A percentile compares a stretch with the other conserved stretches of the same genome.
Conservation (phyloP, 805 yeast genomes). For the Candida oleophila region DNA sequence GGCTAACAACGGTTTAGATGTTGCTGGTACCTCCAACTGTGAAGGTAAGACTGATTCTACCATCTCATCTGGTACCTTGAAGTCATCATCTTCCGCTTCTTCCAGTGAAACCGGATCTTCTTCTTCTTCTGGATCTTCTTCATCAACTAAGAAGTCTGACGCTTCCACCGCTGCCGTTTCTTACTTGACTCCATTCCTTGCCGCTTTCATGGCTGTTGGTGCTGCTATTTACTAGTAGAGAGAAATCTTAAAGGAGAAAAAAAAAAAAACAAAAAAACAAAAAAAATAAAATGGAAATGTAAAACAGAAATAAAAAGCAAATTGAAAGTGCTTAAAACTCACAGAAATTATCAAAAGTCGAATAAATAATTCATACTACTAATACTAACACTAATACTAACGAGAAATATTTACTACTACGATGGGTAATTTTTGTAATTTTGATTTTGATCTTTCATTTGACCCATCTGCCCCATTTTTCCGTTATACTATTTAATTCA, state of each 20-base stretch:
- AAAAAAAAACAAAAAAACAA: no score
- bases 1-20: conserved; percentile 73
- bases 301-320: neutral
- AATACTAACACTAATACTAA: neutral
- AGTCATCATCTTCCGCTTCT: conserved; percentile 29
- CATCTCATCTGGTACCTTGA: conserved; percentile 43
- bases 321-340: no score
- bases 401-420: neutral
- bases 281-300: no score
- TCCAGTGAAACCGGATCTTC: conserved; percentile 17
- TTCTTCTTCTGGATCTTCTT: conserved; percentile 12
- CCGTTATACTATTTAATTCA: neutral
- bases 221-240: conserved; percentile 30
- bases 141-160: conserved; percentile 21
- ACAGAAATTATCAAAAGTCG: neutral
- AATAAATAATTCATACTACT: neutral
- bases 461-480: neutral
- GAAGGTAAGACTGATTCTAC: conserved; percentile 54
- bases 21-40: conserved; percentile 87
- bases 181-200: conserved; percentile 27
- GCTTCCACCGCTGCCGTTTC: conserved; percentile 23
- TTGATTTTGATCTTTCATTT: neutral
- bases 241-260: neutral
- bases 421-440: neutral
- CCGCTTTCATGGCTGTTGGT: conserved; percentile 38